Evolutionary conservation across 768 basidiomycete species (phyloP).

Genomic region (Mycena galopus): DNA sequence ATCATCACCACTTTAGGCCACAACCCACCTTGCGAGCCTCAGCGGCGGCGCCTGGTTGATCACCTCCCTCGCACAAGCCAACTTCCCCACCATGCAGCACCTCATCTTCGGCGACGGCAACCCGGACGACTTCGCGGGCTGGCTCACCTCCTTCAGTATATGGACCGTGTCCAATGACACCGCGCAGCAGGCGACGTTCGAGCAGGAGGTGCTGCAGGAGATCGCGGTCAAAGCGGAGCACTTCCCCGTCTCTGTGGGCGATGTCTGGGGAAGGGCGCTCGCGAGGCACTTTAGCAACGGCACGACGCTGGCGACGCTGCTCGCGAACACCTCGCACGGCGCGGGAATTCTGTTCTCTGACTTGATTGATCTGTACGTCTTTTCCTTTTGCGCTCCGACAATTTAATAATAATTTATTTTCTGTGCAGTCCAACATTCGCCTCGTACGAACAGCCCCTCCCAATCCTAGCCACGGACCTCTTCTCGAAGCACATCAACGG

Average conservation of each 20-base stretch:
- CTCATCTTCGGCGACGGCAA: conserved; percentile 47
- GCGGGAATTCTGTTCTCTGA: conserved; percentile 51
- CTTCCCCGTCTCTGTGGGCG: conserved; percentile 44
- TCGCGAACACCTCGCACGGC: conserved; percentile 47
- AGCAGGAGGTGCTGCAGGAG: conserved; percentile 34
- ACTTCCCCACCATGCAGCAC: conserved; percentile 55
- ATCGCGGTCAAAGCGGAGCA: conserved; percentile 53
- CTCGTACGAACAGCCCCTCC: conserved; percentile 53
- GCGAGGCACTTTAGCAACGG: conserved; percentile 46
- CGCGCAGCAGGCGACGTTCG: conserved; percentile 32
- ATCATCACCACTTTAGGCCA: conserved; percentile 36
- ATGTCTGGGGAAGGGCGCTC: conserved; percentile 34
- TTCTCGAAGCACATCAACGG: conserved; percentile 42
- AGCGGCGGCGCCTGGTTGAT: conserved; percentile 58
- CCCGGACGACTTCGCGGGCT: conserved; percentile 47
- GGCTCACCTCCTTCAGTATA: conserved; percentile 45
- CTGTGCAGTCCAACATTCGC: conserved; percentile 49
- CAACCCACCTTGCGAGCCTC: conserved; percentile 66
- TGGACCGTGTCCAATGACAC: conserved; percentile 33
- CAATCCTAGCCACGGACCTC: conserved; percentile 50
- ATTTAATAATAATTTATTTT: not conserved
- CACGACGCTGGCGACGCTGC: conserved; percentile 47
- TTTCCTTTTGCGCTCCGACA: not conserved
- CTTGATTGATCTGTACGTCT: conserved; percentile 48
- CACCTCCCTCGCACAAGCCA: conserved; percentile 56